Base-by-base conservation (phyloP, 1,284 basidiomycete species). In the Sporisorium graminicola region DNA sequence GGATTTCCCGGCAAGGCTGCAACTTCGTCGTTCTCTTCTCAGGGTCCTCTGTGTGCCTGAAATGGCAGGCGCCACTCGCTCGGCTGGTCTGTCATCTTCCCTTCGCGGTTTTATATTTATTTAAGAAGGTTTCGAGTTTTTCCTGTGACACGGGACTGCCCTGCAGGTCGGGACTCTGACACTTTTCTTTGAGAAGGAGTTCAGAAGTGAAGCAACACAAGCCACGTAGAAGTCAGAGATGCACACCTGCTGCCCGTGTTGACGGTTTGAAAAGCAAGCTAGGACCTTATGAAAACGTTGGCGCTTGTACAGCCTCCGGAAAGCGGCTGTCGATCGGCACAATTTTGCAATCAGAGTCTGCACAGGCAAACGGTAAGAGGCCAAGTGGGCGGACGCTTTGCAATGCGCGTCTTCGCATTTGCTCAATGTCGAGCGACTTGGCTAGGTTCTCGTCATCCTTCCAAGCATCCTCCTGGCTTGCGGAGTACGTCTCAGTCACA, bases 81-180 rank as follows among this genome's bases (percentile, higher is more conserved):
- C 40, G 40, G 40, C n/a, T 43, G 14, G 37, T 33, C 50, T n/a
- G 44, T 26, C 43, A 22, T 20, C 10, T 53, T 14, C 14, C 5
- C 35, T 40, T 27, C 3, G 22, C 10, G 1, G 22, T 40, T 60
- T 61, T 58, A n/a, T n/a, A n/a, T n/a, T n/a, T n/a, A n/a, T n/a
- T n/a, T n/a, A n/a, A n/a, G n/a, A 62, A 69, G 60, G 60, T 69
- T 69, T 68, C 56, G 55, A 58, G 55, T 68, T 64, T 64, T 52
- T 65, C 42, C 55, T 44, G 33, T 52, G 66, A 64, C 66, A 59
- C 60, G 66, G 60, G 66, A 69, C 40, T n/a, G 46, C 53, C 35
- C 22, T 53, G 61, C 60, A 69, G 50, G 53, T 44, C 56, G 60
- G 55, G 31, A 47, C 22, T 22, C 9, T 16, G 52, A 42, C 22